Base-by-base conservation (phyloP, 1,139 yeast species). In the Eremothecium gossypii region DNA sequence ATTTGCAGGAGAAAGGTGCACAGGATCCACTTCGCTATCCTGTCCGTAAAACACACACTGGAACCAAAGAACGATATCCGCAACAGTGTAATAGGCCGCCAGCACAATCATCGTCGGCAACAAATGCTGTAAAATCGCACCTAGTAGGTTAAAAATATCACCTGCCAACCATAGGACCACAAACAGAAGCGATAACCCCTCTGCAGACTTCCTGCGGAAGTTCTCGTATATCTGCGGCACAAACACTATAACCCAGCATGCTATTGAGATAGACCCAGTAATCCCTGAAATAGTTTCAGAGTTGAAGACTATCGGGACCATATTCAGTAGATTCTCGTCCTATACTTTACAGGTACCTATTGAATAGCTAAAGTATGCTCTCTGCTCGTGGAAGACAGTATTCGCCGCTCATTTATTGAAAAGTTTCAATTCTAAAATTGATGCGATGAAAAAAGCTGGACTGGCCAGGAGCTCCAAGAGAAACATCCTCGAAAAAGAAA, bases 201-300 rank as follows among this genome's bases (percentile, higher is more conserved):
- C 96, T 2, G 94, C 77, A 30, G 87, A 78, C 60, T 83, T 79
- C 57, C 96, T 70, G 47, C 74, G 73, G 60, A 84, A 87, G 59
- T 89, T 89, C 60, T 91, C 96, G 62, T 86, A 89, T 36, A 91
- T 82, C 60, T 91, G 98, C 11, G 98, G 98, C 33, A 95, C 94
- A 69, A 91, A 91, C 20, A 91, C 97, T 42, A 91, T 87, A 49
- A 91, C 83, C 98, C 98, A 91, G 62, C 97, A 91, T 13, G 96
- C 95, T 36, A 91, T 75, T 12, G 97, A 89, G 38, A 91, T 85
- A 20, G 95, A 83, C 17, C 96, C 96, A 17, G 91, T 76, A 47
- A 86, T 83, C 4, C 95, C 95, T 58, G 93, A 82, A 32, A 86
- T 77, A 8, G 85, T 84, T 52, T 78, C 77, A n/a, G 86, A 79